These are phyloP conservation scores for Kodamaea nitidulidarum DNA, from an alignment of 805 yeast species.

Conservation along the genomic window DNA sequence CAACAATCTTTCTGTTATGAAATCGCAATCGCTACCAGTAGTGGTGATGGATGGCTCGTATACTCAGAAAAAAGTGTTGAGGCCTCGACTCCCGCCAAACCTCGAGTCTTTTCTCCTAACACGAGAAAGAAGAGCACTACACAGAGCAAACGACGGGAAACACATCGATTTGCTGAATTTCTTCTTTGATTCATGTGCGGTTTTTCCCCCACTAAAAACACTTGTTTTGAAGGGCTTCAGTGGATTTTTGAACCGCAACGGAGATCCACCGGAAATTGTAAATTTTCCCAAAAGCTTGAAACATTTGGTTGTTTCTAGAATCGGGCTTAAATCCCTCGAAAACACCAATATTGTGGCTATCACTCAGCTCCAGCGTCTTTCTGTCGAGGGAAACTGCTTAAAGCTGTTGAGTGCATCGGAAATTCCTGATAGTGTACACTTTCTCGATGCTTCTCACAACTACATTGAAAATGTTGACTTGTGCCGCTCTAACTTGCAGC, in stretches of 20 bases:
- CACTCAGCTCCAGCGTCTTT: not conserved
- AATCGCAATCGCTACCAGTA: not conserved
- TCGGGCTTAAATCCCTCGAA: not conserved
- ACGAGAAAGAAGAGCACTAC: not conserved
- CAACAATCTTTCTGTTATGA: constrained; percentile 1
- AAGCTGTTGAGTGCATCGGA: not conserved
- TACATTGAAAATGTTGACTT: not conserved
- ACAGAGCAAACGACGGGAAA: not conserved
- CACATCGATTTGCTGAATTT: constrained; percentile 3
- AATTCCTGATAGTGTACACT: not conserved
- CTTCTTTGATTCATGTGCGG: constrained; percentile 2
- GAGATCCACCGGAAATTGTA: not conserved
- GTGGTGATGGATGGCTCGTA: constrained; percentile 1
- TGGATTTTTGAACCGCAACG: constrained; percentile 1
- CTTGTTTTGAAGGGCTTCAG: constrained; percentile 4
- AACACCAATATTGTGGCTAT: not conserved
- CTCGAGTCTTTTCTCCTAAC: constrained; percentile 5
- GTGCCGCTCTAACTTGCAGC: not conserved
- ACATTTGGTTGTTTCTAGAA: constrained; percentile 1
- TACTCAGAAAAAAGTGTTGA: constrained; percentile 2
- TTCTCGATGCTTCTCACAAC: constrained; percentile 3
- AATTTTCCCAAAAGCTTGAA: not conserved
- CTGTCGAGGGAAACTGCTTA: constrained; percentile 3
- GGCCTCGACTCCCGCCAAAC: not conserved
- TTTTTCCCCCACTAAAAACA: not conserved